Percentiles rank a stretch among this genome's conserved stretches.
Conservation (phyloP, 164 flowering plant species). For the Paratinospora sagittata region DNA sequence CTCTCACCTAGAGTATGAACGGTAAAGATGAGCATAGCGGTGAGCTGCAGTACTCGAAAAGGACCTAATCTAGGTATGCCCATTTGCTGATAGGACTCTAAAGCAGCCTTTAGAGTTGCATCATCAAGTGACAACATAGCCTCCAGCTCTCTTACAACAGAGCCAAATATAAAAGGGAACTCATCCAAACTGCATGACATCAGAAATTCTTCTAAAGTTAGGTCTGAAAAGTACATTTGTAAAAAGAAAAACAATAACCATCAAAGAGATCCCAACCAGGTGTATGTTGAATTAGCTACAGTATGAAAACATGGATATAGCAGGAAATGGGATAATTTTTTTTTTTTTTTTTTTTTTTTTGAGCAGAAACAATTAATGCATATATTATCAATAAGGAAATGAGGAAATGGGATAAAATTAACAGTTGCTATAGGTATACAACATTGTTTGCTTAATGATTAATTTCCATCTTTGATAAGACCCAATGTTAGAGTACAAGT, state of each 20-base stretch:
- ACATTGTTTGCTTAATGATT: background rate
- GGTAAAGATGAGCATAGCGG: constrained; percentile 50
- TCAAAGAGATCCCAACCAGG: background rate
- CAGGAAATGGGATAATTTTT: background rate
- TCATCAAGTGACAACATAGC: constrained; percentile 49
- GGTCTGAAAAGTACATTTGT: background rate
- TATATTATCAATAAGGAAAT: too few species aligned
- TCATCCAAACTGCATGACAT: constrained; percentile 53
- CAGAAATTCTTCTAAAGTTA: constrained; percentile 1
- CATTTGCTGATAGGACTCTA: constrained; percentile 51
- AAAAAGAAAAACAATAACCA: background rate
- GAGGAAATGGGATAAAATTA: too few species aligned
- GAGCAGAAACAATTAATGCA: too few species aligned
- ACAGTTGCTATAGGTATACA: background rate
- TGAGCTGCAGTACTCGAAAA: constrained; percentile 59
- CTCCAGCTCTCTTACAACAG: constrained; percentile 46
- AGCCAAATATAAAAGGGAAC: constrained; percentile 42
- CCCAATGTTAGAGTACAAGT: too few species aligned
- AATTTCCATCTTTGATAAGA: background rate
- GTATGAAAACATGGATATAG: background rate
- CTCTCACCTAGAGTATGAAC: constrained; percentile 27
- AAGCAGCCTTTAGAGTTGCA: constrained; percentile 26
- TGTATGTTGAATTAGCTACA: background rate
- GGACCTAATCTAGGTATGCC: constrained; percentile 52
- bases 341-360: too few species aligned